phyloP scores from a whole-genome alignment of 345 rosid genomes.

The Excoecaria cochinchinensis region DNA sequence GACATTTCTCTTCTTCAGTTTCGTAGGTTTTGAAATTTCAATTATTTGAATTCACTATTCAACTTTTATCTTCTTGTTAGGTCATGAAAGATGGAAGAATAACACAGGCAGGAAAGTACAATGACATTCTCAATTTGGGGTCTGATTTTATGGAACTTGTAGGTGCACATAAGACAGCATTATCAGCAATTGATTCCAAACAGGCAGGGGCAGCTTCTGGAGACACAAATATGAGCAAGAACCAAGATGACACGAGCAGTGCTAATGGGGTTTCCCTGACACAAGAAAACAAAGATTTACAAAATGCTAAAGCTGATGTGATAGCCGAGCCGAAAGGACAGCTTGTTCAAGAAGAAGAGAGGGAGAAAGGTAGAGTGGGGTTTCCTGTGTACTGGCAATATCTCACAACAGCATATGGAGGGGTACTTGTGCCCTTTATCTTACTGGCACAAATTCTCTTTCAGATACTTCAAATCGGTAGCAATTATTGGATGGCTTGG shows the following conservation, averaged over 20 bases:
- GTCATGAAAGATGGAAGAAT: conserved; percentile 92
- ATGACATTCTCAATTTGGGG: conserved; percentile 58
- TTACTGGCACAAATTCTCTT: no score
- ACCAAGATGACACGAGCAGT: conserved; percentile 16
- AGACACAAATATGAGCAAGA: conserved; percentile 23
- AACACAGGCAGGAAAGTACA: conserved; percentile 72
- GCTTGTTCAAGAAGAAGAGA: background rate
- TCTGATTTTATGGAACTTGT: conserved; percentile 76
- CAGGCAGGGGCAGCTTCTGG: conserved; percentile 35
- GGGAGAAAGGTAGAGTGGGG: no score
- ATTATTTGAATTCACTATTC: background rate
- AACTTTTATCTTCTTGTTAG: conserved; percentile 31
- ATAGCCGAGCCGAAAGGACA: conserved; percentile 42
- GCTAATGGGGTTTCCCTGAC: conserved; percentile 20
- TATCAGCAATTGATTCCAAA: conserved; percentile 49
- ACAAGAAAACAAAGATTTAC: no score
- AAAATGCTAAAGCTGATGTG: no score
- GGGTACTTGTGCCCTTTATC: conserved; percentile 12
- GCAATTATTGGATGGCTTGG: no score
- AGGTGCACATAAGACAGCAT: conserved; percentile 63
- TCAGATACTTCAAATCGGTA: no score
- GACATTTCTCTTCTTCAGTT: background rate
- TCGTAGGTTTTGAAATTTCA: no score
- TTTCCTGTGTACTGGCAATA: no score
- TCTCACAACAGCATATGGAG: conserved; percentile 49